Evolutionary conservation across 139 green algal species (phyloP), one percentile per base, ranked within the genome.

Genomic region (Chlamydomonas schloesseri): DNA sequence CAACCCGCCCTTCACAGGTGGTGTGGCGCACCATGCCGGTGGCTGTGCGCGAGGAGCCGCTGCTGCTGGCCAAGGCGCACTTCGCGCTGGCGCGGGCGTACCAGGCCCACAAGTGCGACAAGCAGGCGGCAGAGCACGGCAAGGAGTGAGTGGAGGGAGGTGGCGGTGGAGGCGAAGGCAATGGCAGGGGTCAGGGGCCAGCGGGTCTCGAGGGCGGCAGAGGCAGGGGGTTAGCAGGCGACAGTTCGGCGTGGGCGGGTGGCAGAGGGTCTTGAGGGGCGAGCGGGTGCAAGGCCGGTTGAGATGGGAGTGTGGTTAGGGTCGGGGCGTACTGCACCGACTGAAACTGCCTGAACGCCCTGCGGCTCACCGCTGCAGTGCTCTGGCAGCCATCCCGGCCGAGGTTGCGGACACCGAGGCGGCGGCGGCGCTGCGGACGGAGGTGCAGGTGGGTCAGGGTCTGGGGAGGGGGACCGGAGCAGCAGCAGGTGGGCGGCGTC

Each of bases 31-130:
- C 69, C 53, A 79, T 80, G 81, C 81, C 81, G n/a, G 69, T 60
- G 34, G 58, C 55, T 0, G 50, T 79, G 69, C 50, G 55, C 23
- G 69, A 78, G 53, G 81, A 87, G 69, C 81, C 81, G 53, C 69
- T 87, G 69, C 69, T 79, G 69, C 69, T 87, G 81, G 53, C 81
- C 69, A 50, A 53, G 42, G 69, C 81, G 34, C 81, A 87, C 81
- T 60, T 46, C 29, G 53, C n/a, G 20, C 50, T 87, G 81, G 81
- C 81, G 26, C 34, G 81, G 53, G 81, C 81, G 5, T 87, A 87
- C 68, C 69, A 78, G 68, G 69, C 31, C 33, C 53, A 79, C 68
- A 55, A 70, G 20, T 87, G 81, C 81, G 69, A 80, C 69, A 58
- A 60, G 81, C 81, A 87, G 81, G 81, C 81, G 10, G 20, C 34